Conservation (phyloP, 306 rosid species). For the Cucurbita pepo region DNA sequence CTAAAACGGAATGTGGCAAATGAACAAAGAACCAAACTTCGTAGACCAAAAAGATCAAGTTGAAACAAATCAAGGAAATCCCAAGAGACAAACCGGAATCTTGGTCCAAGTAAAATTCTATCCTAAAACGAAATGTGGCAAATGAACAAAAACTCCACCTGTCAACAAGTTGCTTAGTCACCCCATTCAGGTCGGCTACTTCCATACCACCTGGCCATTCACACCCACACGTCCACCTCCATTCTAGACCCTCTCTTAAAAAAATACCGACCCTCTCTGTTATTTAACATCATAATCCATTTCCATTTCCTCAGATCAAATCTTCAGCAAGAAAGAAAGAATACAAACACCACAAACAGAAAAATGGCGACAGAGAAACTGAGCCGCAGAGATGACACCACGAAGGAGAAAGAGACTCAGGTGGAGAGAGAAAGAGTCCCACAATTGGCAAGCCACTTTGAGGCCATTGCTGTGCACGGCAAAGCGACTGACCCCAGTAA, state of each 20-base stretch:
- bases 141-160: background rate
- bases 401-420: slow-evolving; percentile 19
- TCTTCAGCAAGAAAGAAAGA: background rate
- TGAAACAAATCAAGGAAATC: too few species aligned
- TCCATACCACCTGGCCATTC: background rate
- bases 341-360: background rate
- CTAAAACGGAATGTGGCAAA: too few species aligned
- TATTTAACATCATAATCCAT: too few species aligned
- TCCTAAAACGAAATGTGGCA: too few species aligned
- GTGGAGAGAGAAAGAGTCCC: slow-evolving; percentile 38
- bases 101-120: too few species aligned
- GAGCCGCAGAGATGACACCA: slow-evolving; percentile 26
- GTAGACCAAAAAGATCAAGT: too few species aligned
- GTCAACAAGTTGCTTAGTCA: background rate
- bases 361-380: slow-evolving; percentile 48
- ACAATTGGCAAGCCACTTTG: slow-evolving; percentile 37
- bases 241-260: too few species aligned
- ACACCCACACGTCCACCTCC: too few species aligned
- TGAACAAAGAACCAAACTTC: too few species aligned
- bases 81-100: too few species aligned
- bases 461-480: slow-evolving; percentile 23
- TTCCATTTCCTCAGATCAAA: background rate
- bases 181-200: background rate
- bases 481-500: background rate
- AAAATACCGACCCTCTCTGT: too few species aligned